These are phyloP conservation scores for Aureobasidium sp. DNA, from an alignment of 2,329 filamentous ascomycete genomes.

Conservation along the genomic window DNA sequence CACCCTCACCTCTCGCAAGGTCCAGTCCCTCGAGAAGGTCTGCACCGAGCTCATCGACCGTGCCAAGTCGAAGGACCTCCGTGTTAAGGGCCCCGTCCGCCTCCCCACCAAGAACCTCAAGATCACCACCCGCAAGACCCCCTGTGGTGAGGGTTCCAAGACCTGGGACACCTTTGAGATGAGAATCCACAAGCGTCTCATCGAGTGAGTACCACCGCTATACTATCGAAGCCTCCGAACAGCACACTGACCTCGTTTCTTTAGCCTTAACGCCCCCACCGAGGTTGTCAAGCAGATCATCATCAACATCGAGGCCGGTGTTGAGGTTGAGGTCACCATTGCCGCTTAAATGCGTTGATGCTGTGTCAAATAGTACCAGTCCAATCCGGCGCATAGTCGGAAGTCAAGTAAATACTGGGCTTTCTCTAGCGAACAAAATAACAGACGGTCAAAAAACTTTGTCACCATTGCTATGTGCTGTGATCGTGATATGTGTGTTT, in stretches of 20 bases:
- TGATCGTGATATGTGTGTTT: conserved; percentile 9
- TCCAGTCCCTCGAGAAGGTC: conserved; percentile 93
- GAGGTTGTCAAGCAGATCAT: conserved; percentile 97
- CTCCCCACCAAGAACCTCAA: conserved; percentile 95
- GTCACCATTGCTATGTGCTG: not conserved
- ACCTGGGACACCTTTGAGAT: conserved; percentile 99
- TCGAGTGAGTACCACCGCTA: conserved; percentile 55
- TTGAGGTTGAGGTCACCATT: conserved; percentile 90
- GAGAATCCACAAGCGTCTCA: conserved; percentile 96
- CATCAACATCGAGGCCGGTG: conserved; percentile 90
- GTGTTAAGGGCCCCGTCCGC: conserved; percentile 96
- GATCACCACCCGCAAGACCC: conserved; percentile 97
- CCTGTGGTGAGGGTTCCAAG: conserved; percentile 99
- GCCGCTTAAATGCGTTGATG: conserved; percentile 52
- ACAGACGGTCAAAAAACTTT: conserved; percentile 8
- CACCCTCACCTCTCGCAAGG: conserved; percentile 92
- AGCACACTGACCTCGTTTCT: not conserved
- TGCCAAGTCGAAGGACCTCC: conserved; percentile 95
- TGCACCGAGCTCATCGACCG: conserved; percentile 98
- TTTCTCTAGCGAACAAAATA: conserved; percentile 7
- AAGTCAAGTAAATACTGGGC: conserved; percentile 1
- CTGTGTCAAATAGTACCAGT: conserved; percentile 1
- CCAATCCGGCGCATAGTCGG: not conserved
- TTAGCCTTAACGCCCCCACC: conserved; percentile 84
- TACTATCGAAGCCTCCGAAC: too few relatives aligned